Base-by-base conservation (phyloP, 768 basidiomycete genomes). In the Tylopilus vinaceipallidus region DNA sequence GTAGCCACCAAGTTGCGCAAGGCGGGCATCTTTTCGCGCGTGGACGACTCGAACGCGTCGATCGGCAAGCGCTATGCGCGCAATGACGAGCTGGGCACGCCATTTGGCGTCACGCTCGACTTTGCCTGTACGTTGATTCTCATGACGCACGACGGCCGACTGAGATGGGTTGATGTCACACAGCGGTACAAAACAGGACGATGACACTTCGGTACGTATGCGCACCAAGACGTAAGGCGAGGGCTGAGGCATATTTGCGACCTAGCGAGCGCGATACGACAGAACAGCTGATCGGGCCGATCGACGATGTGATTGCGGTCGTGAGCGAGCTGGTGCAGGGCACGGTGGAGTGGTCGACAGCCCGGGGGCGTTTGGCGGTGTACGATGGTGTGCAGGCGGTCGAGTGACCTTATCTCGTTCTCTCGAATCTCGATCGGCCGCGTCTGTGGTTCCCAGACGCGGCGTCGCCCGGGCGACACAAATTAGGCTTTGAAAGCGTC, bases 1-100 rank as follows among this genome's bases (percentile, higher is more conserved):
- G 54, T 71, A 97, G 95, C 95, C 41, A 75, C 81, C 29, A 91
- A 94, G 66, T 75, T 98, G 63, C 87, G 97, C 57, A 79, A 79
- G 63, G 87, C 86, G 8, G 95, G 97, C 53, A 80, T 98, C 45
- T 91, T 93, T 65, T 86, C 91, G 41, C 82, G 94, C 44, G 95
- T 98, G 3, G 97, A 98, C 67, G 95, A 98, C 66, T 98, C 95
- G 20, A 90, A 87, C 59, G 85, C 88, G 29, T 87, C 91, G 8
- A 98, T 98, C 63, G 97, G 97, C 35, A 95, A 91, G 73, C 92
- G 95, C 13, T 98, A 98, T 71, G 84, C 97, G 12, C 83, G 97
- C 50, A 99, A 98, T 71, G 97, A 99, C 71, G 97, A 98, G 72
- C 80, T 99, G 38, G 97, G 97, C 55, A 98, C 97, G 26, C 97